These are phyloP conservation scores for Aspergillus diversus DNA, from an alignment of 495 filamentous ascomycete species.

Conservation along the genomic window DNA sequence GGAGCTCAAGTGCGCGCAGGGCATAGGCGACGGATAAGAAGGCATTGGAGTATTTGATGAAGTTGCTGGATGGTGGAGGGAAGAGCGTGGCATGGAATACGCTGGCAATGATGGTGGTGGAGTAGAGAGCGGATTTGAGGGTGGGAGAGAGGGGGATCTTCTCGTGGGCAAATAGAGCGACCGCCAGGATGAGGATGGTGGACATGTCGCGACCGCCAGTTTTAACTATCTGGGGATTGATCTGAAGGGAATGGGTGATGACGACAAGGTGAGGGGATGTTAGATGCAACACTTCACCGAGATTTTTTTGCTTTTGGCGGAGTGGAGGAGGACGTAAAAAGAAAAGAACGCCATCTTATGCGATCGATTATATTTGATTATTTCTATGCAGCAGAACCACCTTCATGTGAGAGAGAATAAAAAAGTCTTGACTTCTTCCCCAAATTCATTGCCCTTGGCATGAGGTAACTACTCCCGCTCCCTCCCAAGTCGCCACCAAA, in stretches of 20 bases:
- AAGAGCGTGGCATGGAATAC: conserved; percentile 17
- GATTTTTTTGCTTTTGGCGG: no score
- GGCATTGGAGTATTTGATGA: conserved; percentile 23
- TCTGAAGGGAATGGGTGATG: background rate
- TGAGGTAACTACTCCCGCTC: no score
- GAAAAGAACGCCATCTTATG: no score
- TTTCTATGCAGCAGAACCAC: no score
- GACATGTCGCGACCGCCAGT: conserved; percentile 1
- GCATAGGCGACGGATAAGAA: conserved; percentile 21
- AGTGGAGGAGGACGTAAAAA: no score
- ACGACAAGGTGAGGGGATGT: no score
- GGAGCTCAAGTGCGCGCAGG: conserved; percentile 26
- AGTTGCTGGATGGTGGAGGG: conserved; percentile 13
- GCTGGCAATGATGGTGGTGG: conserved; percentile 11
- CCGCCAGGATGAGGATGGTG: conserved; percentile 20
- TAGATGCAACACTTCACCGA: no score
- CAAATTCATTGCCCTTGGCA: no score
- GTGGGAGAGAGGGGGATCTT: conserved; percentile 11
- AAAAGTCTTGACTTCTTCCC: no score
- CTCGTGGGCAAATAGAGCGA: conserved; percentile 19
- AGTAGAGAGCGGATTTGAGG: conserved; percentile 10
- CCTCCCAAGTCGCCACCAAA: no score
- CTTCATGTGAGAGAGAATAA: no score
- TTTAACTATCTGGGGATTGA: background rate
- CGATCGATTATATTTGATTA: no score